Evolutionary conservation across 1,284 basidiomycete genomes (phyloP).

Genomic region (Irpex rosettiformis): DNA sequence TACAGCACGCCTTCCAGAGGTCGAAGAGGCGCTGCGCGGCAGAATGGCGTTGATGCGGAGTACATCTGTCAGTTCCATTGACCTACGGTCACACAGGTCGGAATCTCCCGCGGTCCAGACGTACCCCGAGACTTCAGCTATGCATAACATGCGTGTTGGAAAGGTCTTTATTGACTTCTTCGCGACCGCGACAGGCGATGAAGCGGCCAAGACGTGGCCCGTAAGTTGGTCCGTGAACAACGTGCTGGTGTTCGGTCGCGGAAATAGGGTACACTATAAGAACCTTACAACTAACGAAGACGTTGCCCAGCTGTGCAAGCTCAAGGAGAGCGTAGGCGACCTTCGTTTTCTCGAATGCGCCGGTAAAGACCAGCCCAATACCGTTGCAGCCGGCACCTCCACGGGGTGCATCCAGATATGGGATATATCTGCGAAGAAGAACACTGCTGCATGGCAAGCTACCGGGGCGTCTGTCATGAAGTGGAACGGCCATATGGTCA

Average conservation of each 20-base stretch:
- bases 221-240: conserved; percentile 42
- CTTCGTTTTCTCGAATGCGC: conserved; percentile 42
- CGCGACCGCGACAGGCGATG: conserved; percentile 16
- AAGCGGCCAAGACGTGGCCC: conserved; percentile 22
- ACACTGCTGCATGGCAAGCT: conserved; percentile 39
- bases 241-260: conserved; percentile 46
- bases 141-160: conserved; percentile 11
- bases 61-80: conserved; percentile 6
- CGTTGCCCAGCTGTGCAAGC: conserved; percentile 47
- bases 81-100: conserved; percentile 11
- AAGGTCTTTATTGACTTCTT: conserved; percentile 40
- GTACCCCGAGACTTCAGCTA: conserved; percentile 18
- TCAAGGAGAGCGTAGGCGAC: conserved; percentile 42
- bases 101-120: conserved; percentile 12
- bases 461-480: conserved; percentile 44
- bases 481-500: conserved; percentile 45
- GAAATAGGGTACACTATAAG: conserved; percentile 50
- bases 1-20: conserved; percentile 1
- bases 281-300: conserved; percentile 40
- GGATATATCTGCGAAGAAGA: conserved; percentile 46
- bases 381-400: conserved; percentile 44
- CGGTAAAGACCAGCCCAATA: conserved; percentile 33
- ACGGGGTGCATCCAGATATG: conserved; percentile 49
- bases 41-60: conserved; percentile 11
- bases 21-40: conserved; percentile 4